Base-by-base conservation (phyloP, 768 basidiomycete species). In the Strobilomyces confusus region DNA sequence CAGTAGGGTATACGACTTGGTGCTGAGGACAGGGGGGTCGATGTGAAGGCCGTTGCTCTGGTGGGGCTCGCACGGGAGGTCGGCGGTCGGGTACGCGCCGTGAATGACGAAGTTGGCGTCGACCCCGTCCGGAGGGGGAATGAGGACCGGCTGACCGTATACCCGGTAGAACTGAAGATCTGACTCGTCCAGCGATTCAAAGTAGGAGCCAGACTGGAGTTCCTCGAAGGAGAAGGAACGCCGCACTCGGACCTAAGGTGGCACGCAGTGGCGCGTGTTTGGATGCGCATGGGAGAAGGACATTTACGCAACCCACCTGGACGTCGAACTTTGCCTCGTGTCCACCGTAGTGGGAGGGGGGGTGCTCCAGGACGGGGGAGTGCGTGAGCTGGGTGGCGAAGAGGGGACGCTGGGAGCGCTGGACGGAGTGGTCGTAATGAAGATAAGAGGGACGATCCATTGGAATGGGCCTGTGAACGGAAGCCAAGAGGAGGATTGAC, bases 171-270 rank as follows among this genome's bases (percentile, higher is more conserved):
- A 69, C 19, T 70, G 62, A 2, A 70, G 45, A 51, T 69, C 69
- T 11, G 66, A 68, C 37, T 69, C 69, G 59, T 72, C 70, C 9
- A 69, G 51, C 8, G 58, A 56, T 1, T 51, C 45, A 33, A 69
- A 63, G 64, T 63, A 69, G 3, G 70, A 53, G 20, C 68, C 70
- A 0, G 70, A 69, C 44, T 69, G 70, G 20, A 69, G 64, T 49
- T 69, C 70, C 45, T 69, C 69, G 45, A 72, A 69, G 1, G 68
- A 61, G 37, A 70, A 69, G 36, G 68, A 57, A 13, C 68, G 68
- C 26, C 64, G 69, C 0, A 68, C 67, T 3, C 58, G 67, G 44
- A 70, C 58, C 68, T 69, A 23, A 11, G 1, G 52, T 38, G 51
- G 47, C 22, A 15, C 38, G 36, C 5, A 11, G 42, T 23, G 52